Evolutionary conservation across 2,329 filamentous ascomycete genomes (phyloP).

Genomic region (Claviceps sp.): DNA sequence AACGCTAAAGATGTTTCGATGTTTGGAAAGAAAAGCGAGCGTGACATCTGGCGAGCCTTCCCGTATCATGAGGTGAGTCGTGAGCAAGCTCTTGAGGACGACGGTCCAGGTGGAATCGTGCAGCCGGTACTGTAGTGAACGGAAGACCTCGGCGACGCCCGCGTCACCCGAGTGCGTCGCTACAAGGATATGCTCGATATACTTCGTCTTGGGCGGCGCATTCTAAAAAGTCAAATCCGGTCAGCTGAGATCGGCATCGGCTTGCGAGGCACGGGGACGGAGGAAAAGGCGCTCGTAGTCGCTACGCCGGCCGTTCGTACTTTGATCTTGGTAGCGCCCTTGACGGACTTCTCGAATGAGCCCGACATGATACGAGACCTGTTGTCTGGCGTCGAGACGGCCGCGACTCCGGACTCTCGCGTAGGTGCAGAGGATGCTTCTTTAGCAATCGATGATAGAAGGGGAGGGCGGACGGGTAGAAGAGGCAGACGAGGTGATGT

Average conservation of each 20-base stretch:
- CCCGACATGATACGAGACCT: constrained; percentile 47
- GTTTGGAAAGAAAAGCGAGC: constrained; percentile 67
- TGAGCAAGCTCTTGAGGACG: constrained; percentile 93
- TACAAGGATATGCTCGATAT: constrained; percentile 94
- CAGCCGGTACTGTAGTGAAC: constrained; percentile 74
- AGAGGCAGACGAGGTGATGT: background rate
- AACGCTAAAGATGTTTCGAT: constrained; percentile 72
- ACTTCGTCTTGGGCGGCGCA: constrained; percentile 95
- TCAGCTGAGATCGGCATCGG: background rate
- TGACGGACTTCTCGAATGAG: constrained; percentile 97
- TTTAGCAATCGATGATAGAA: constrained; percentile 2
- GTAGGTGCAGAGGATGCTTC: background rate
- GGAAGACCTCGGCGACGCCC: constrained; percentile 90
- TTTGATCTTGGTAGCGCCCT: constrained; percentile 97
- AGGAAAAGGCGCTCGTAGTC: background rate
- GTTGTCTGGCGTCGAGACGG: background rate
- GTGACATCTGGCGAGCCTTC: constrained; percentile 87
- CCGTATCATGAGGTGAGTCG: constrained; percentile 92
- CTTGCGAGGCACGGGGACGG: background rate
- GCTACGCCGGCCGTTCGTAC: constrained; percentile 28
- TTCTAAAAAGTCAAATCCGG: constrained; percentile 38
- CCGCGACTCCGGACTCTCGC: background rate
- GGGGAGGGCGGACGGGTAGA: background rate
- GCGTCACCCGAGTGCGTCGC: constrained; percentile 91
- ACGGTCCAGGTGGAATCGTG: constrained; percentile 99